Percentiles rank a stretch among this genome's conserved stretches.
phyloP scores from a whole-genome alignment of 495 filamentous ascomycete genomes.

The Tuber umbilicatum region DNA sequence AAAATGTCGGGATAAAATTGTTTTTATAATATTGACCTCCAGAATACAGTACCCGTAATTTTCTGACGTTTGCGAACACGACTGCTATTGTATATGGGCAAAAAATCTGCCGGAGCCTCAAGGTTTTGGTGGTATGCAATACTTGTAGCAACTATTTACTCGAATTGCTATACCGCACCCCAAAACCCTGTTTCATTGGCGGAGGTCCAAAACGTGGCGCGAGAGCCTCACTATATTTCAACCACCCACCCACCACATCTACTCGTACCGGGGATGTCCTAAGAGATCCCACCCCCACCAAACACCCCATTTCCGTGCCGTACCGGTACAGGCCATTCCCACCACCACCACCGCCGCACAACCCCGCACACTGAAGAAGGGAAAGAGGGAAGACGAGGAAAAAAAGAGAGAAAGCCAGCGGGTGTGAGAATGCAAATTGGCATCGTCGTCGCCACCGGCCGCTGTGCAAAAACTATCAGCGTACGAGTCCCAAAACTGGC shows the following conservation, averaged over 20 bases:
- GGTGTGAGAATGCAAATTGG: conserved; percentile 19
- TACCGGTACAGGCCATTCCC: neutral
- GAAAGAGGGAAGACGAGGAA: neutral
- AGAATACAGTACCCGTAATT: too few species aligned
- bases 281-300: too few species aligned
- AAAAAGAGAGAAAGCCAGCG: neutral
- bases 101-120: too few species aligned
- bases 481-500: conserved; percentile 19
- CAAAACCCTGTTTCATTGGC: neutral
- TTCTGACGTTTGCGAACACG: too few species aligned
- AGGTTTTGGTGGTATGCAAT: too few species aligned
- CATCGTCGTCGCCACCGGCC: conserved; percentile 25
- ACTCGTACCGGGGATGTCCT: too few species aligned
- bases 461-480: conserved; percentile 29
- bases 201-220: neutral
- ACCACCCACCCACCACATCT: neutral
- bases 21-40: neutral
- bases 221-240: conserved; percentile 1
- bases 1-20: neutral
- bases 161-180: neutral
- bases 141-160: too few species aligned
- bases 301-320: too few species aligned
- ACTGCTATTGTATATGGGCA: too few species aligned
- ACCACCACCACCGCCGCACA: neutral
- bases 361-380: neutral